Base-by-base conservation (phyloP, 148 eudicot genomes). In the Cornus florida region DNA sequence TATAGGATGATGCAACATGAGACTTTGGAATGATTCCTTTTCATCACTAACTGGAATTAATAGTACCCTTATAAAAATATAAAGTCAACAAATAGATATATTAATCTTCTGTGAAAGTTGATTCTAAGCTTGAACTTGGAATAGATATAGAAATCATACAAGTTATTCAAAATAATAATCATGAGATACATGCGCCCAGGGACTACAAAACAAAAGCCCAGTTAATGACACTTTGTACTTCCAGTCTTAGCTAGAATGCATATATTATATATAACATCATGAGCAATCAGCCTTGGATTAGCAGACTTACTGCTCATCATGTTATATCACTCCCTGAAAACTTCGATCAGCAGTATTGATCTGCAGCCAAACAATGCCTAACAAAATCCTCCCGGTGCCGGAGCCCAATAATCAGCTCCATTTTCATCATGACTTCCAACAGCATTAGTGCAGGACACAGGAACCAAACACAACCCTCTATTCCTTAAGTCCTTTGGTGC, bases 341-440 rank as follows among this genome's bases (percentile, higher is more conserved):
- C 79, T 75, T 9, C 28, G 28, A 28, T 28, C 75, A 66, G 10
- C 46, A 50, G 22, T 43, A 46, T 9, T 9, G 28, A 28, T 57
- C 39, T 43, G 28, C 57, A 59, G 60, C 70, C 71, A 28, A 64
- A 65, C 73, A 75, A 46, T 3, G 32, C 72, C 74, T 24, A 10
- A 88, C 77, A 88, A 78, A 86, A 90, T 67, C 91, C 89, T 73
- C 89, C 91, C 24, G 86, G 84, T 39, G 89, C 80, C 64, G 88
- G 88, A 73, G 94, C 88, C 94, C 97, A 92, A 84, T 89, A 92
- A 78, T 91, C 93, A 17, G 93, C 89, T 82, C 94, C 94, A 81
- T 77, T 87, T 43, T 91, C 93, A 74, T 91, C 93, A 74, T 28
- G 28, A 28, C 70, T 87, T 74, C 93, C 97, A 20, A 89, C 84